Evolutionary conservation across 177 flowering plant genomes (phyloP).

Genomic region (Vitis hybrid): DNA sequence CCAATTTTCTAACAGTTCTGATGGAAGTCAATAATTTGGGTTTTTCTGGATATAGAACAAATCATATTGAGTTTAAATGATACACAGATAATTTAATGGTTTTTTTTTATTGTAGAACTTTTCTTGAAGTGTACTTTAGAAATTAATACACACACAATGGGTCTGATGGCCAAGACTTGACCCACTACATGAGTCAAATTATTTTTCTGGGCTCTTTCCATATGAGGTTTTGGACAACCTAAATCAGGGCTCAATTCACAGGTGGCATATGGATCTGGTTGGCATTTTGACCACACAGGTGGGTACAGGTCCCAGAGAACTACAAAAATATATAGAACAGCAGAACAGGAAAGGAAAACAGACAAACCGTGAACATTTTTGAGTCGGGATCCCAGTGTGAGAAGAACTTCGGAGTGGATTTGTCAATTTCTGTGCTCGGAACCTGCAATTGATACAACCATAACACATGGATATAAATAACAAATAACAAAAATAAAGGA

Average conservation of each 20-base stretch:
- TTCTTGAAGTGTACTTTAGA: too few relatives aligned
- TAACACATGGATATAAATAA: too few relatives aligned
- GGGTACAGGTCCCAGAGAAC: not conserved
- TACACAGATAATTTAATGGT: too few relatives aligned
- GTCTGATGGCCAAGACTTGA: not conserved
- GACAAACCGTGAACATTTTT: conserved; percentile 92
- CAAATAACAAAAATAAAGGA: not conserved
- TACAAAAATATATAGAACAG: not conserved
- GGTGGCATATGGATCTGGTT: not conserved
- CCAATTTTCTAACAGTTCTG: too few relatives aligned
- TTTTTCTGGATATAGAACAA: too few relatives aligned
- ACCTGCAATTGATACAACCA: conserved; percentile 52
- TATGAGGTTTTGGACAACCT: not conserved
- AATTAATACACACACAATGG: not conserved
- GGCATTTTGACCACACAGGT: not conserved
- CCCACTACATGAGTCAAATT: not conserved
- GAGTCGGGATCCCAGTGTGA: conserved; percentile 99
- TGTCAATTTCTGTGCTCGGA: conserved; percentile 98
- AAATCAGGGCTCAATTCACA: not conserved
- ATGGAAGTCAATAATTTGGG: too few relatives aligned
- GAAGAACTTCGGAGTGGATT: conserved; percentile 97
- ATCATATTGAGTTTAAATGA: too few relatives aligned
- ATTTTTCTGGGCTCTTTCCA: not conserved
- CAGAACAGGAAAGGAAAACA: not conserved
- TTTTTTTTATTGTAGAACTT: too few relatives aligned